These are phyloP conservation scores for Bruguiera hainesii DNA, from an alignment of 441 rosid genomes.

Conservation along the genomic window DNA sequence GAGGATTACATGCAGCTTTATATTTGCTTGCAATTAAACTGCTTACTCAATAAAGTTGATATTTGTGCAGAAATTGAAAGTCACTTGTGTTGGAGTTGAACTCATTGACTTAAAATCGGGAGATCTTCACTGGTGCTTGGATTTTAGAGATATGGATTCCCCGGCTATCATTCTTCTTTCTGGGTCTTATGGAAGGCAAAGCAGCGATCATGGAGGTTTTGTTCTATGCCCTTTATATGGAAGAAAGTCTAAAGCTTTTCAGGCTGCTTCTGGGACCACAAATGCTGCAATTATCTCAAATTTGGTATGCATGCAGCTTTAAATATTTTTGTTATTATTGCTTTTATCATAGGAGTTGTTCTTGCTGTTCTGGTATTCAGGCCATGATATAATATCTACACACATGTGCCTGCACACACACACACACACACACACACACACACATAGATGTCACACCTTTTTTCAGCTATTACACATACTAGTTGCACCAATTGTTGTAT, in stretches of 20 bases:
- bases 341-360: neutral
- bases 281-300: conserved; percentile 70
- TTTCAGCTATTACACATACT: neutral
- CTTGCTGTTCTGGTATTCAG: neutral
- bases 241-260: conserved; percentile 99
- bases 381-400: neutral
- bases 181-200: conserved; percentile 72
- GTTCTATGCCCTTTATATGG: conserved; percentile 91
- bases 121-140: conserved; percentile 93
- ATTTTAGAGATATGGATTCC: conserved; percentile 95
- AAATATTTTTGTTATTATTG: neutral
- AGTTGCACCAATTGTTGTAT: conserved; percentile 10
- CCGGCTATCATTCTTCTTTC: conserved; percentile 80
- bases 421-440: too few species aligned
- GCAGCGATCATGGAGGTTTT: conserved; percentile 68
- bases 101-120: conserved; percentile 76
- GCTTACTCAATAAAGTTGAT: neutral
- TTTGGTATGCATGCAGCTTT: conserved; percentile 56
- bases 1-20: too few species aligned
- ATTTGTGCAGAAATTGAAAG: conserved; percentile 70
- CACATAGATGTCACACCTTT: neutral
- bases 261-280: conserved; percentile 95
- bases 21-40: neutral
- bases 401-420: too few species aligned
- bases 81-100: conserved; percentile 84